Evolutionary conservation across 306 rosid species (phyloP), one percentile per base, ranked within the genome.

Genomic region (Begonia masoniana): DNA sequence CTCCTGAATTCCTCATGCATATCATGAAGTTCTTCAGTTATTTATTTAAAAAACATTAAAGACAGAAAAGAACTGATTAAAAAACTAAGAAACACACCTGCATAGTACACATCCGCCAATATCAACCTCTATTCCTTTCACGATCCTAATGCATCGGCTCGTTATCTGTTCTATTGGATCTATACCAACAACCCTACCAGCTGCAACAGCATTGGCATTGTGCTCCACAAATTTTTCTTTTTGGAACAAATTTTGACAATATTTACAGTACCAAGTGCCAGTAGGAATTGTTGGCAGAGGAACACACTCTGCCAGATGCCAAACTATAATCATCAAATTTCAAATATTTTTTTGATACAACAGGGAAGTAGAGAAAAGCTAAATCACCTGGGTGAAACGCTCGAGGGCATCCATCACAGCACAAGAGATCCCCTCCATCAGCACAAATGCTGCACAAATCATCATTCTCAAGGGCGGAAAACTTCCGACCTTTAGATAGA

Each of bases 371-470:
- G 24, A 11, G 9, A 42, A 63, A 59, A 47, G 19, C 42, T 31
- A 21, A 35, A 61, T 70, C 68, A 92, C 99, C 88, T 69, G 60
- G 60, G 72, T 92, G 99, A 64, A 77, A 92, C 53, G 92, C 81
- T 62, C 99, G 68, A 19, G 99, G 99, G 70, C 99, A 92, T 47
- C 88, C 91, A 74, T 86, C 84, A 67, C 99, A 92, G 62, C 94
- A 77, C 71, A 86, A 55, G 52, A 92, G 93, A 70, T 79, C 80
- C 74, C 94, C 96, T 58, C 94, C 93, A 62, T 79, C 85, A 16
- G 57, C 62, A 68, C 99, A 92, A 45, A 81, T 80, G 69, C 70
- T 70, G 71, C 99, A 92, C 57, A 83, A 92, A 56, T 92, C 88
- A 71, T 92, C 99, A 52, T 78, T 78, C 7, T 81, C 82, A 68